Base-by-base conservation (phyloP, 2,329 filamentous ascomycete genomes). In the Aspergillus felis region DNA sequence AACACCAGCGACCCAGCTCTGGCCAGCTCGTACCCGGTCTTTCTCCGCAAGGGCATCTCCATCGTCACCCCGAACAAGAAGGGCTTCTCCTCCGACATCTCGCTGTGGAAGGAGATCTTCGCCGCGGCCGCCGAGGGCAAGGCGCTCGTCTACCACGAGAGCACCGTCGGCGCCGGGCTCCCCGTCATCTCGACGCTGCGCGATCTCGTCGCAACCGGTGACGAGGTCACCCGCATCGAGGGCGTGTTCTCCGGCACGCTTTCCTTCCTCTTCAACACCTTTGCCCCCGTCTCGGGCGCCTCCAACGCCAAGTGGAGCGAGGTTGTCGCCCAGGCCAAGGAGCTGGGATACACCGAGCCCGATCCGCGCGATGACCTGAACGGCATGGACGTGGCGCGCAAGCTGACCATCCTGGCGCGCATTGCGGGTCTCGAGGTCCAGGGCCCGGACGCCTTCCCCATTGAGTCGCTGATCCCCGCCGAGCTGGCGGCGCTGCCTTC, bases 1-100 rank as follows among this genome's bases (percentile, higher is more conserved):
- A 97, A 97, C 80, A 99, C 94, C 53, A 95, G 90, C 76, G 92
- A 91, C 66, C 88, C 93, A 67, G 87, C 89, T 62, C 83, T 99
- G 29, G 94, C 93, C 51, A 84, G 90, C 60, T 78, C 84, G 29
- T 99, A 99, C 76, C 92, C 94, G 1, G 75, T 83, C 50, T 90
- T 96, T 75, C 80, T 99, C 60, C 83, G 84, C 68, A 85, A 86
- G 62, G 93, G 92, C 12, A 87, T 99, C 74, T 93, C 87, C 75
- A 86, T 99, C 67, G 91, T 97, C 28, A 99, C 94, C 0, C 92
- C 94, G 47, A 99, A 97, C 82, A 99, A 99, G 82, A 99, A 99
- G 78, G 93, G 90, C 14, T 99, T 99, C 78, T 95, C 91, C 0
- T 87, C 89, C 57, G 86, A 85, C 49, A 87, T 90, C 68, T 81